Base-by-base conservation (phyloP, 208 protist species). In the Crithidia expoeki region DNA sequence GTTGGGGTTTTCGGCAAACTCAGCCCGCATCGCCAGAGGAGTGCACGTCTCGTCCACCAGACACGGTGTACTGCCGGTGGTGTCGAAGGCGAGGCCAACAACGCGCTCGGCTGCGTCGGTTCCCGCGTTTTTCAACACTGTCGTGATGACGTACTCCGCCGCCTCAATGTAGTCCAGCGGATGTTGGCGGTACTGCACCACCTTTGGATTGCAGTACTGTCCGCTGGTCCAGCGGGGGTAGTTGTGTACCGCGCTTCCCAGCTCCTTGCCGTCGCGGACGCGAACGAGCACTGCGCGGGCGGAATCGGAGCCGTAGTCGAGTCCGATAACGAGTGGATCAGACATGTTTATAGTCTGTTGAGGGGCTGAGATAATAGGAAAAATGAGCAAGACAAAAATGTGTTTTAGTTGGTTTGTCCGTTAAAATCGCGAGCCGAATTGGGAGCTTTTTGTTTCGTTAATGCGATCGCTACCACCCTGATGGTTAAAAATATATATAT, bases 301-400 rank as follows among this genome's bases (percentile, higher is more conserved):
- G 2, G 75, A 84, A 59, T 90, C 84, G 25, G 76, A 70, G 11
- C 84, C 84, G 55, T 82, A 90, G 59, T 90, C 84, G 17, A 86
- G 69, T 1, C 84, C 84, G 23, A 90, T 67, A 10, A 85, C 77
- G 28, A 85, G 72, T 30, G 66, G 57, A 7, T 85, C 47, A 56
- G 36, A 17, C 67, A 79, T 68, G 1, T 10, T 58, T 40, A n/a
- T n/a, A n/a, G n/a, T 40, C 12, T n/a, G 16, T 9, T 47, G 12
- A 21, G 12, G 10, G 9, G 10, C 7, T 56, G 27, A 32, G 28
- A 34, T n/a, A 25, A 19, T 3, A 42, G 25, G 42, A 42, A 40
- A 14, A 40, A 42, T 28, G 17, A 27, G 28, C 2, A 23, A 58
- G n/a, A 23, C 34, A 16, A 17, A 34, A n/a, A n/a, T n/a, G n/a